Evolutionary conservation across 1,139 yeast species (phyloP), one percentile per base, ranked within the genome.

Genomic region (Scheffersomyces insectosa): DNA sequence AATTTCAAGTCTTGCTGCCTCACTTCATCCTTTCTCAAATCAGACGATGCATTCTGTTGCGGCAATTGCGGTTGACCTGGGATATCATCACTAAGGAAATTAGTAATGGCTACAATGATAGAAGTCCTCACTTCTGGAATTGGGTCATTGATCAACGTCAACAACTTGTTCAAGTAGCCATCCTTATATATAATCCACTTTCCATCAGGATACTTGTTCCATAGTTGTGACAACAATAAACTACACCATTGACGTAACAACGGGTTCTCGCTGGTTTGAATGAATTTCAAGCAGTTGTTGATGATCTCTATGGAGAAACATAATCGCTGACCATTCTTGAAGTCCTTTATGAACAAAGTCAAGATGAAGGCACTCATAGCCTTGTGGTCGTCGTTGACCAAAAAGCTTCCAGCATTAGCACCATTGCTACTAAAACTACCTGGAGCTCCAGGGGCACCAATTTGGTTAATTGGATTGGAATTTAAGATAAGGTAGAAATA

Each of bases 41-140:
- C 65, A 2, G 51, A 39, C 9, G 46, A 33, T 15, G 55, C 45
- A 27, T 59, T 54, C 12, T 31, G 34, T 35, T 46, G 56, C 8
- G 44, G 44, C 11, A 34, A 44, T 36, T 51, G 59, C 10, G 52
- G 50, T 38, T 64, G 76, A 3, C 61, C 67, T 1, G 48, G 57
- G 13, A 46, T 53, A 8, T 54, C 43, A 27, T 73, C 81, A 6
- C 86, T 80, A 30, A 90, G 65, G 58, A 85, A 88, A 29, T 82
- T 81, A 2, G 91, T 81, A 39, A 93, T 66, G 0, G 96, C 88
- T 38, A 84, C 71, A 9, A 93, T 70, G 9, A 89, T 81, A 0
- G 98, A 88, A 0, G 97, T 85, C 47, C 99, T 74, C 0, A 93
- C 96, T 62, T 93, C 99, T 0, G 99, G 97, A 38, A 91, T 89